Evolutionary conservation across 2,329 filamentous ascomycete species (phyloP), one percentile per base, ranked within the genome.

Genomic region (Penicillium sp.): DNA sequence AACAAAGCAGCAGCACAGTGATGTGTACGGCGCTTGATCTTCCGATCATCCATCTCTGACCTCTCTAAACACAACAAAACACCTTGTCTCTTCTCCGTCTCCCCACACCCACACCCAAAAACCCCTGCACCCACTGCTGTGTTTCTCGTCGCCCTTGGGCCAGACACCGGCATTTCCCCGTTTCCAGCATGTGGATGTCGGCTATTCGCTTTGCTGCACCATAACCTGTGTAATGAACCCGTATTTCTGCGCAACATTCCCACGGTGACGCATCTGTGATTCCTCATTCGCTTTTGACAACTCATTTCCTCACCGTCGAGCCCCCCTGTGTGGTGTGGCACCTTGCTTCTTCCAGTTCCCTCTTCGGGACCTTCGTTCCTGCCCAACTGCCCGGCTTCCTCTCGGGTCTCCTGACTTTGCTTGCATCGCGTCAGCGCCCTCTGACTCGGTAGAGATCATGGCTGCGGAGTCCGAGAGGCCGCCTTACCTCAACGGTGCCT

Each of bases 321-420:
- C 34, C 44, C 51, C 35, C 44, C 36, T 48, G 44, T 30, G 29
- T 46, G 44, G 31, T 39, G 31, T 39, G 26, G 37, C 43, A 46
- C 45, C 49, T 52, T 50, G 35, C 47, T 50, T 54, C 50, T 43
- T 53, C 13, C 34, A 18, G 13, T 48, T 43, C 41, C 47, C 53
- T 47, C 43, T 50, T 49, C 33, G 43, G 46, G 43, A 31, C 34
- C 33, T 39, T 39, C 33, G 42, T 55, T 41, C 43, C 53, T 56
- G 46, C 51, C 52, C 53, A 54, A 56, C 52, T 50, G 25, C 31
- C 48, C 39, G 57, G 56, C 58, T 51, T 50, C 58, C 56, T 62
- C 60, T 61, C 51, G 59, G 61, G 54, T 60, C 54, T 57, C 50
- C 59, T 64, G 60, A 61, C 54, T 62, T n/a, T 57, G 53, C 55